A percentile compares a stretch with the other conserved stretches of the same genome.
phyloP scores from a whole-genome alignment of 139 green algal species.

The Trebouxia sp. region DNA sequence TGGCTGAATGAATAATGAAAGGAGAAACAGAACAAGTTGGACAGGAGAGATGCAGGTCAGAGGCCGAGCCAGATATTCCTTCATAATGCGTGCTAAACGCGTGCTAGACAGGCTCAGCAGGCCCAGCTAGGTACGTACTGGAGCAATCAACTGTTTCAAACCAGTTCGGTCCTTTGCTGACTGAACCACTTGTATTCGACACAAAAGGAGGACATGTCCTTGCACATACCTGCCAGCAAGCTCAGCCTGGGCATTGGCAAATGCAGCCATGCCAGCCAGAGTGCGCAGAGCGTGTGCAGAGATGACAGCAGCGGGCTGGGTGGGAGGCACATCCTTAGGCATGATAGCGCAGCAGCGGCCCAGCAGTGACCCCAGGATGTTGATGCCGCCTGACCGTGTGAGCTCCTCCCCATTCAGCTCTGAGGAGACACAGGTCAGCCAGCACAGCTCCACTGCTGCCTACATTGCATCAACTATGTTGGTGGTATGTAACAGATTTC shows the following conservation, averaged over 20 bases:
- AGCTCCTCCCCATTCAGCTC: slow-evolving; percentile 90
- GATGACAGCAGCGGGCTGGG: slow-evolving; percentile 52
- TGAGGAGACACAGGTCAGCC: slow-evolving; percentile 83
- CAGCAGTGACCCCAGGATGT: slow-evolving; percentile 71
- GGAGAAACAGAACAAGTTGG: not conserved
- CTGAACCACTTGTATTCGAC: not conserved
- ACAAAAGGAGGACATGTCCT: not conserved
- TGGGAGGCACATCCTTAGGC: slow-evolving; percentile 47
- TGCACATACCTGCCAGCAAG: slow-evolving; percentile 35
- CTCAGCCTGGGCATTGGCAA: slow-evolving; percentile 53
- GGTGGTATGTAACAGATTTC: too few relatives aligned
- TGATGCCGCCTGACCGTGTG: slow-evolving; percentile 70
- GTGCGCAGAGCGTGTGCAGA: slow-evolving; percentile 63
- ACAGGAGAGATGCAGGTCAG: not conserved
- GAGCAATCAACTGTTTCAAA: too few relatives aligned
- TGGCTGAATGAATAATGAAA: not conserved
- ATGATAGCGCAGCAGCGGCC: slow-evolving; percentile 71
- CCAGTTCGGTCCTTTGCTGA: not conserved
- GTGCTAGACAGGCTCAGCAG: too few relatives aligned
- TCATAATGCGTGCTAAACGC: too few relatives aligned
- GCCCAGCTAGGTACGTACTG: too few relatives aligned
- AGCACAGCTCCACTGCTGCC: slow-evolving; percentile 82
- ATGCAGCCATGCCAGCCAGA: slow-evolving; percentile 69
- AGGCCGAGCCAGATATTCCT: not conserved
- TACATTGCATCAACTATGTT: slow-evolving; percentile 33